Percentiles rank a stretch among this genome's conserved stretches.
Evolutionary conservation across 768 basidiomycete genomes (phyloP).

Genomic region (Mrakia gelida): DNA sequence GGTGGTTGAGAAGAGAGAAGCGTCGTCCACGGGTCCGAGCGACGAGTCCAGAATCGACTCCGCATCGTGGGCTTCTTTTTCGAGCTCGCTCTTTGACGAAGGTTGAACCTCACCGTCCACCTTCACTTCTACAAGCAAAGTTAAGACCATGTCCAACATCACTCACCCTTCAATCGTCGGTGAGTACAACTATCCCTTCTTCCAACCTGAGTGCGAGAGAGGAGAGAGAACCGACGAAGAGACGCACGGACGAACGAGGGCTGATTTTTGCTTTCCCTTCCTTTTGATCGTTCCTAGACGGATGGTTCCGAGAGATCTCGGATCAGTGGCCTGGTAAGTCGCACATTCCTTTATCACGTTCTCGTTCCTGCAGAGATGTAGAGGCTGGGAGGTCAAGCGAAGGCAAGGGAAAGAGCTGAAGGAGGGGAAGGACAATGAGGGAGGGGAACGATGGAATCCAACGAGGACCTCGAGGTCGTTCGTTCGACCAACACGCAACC

Average conservation of each 20-base stretch:
- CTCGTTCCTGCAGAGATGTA: too few relatives aligned
- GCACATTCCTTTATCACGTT: background rate
- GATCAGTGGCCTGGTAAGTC: constrained; percentile 74
- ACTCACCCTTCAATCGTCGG: constrained; percentile 30
- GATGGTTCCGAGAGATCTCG: constrained; percentile 94
- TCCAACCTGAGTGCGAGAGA: background rate
- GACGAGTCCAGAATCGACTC: background rate
- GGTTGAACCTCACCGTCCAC: background rate
- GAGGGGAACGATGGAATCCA: background rate
- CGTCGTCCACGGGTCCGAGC: background rate
- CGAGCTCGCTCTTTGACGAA: background rate
- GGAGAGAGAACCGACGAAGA: background rate
- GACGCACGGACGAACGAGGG: background rate
- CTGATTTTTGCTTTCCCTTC: background rate
- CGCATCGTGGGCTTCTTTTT: background rate
- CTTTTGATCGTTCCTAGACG: constrained; percentile 54
- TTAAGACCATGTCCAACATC: constrained; percentile 10
- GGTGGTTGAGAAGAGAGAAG: background rate
- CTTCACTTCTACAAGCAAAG: background rate
- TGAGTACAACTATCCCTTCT: background rate
- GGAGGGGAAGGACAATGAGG: background rate
- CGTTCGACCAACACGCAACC: too few relatives aligned
- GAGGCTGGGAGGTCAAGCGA: too few relatives aligned
- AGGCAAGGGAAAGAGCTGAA: background rate
- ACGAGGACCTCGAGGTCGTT: background rate